Base-by-base conservation (phyloP, 805 yeast genomes). In the Yarrowia yakushimensis region DNA sequence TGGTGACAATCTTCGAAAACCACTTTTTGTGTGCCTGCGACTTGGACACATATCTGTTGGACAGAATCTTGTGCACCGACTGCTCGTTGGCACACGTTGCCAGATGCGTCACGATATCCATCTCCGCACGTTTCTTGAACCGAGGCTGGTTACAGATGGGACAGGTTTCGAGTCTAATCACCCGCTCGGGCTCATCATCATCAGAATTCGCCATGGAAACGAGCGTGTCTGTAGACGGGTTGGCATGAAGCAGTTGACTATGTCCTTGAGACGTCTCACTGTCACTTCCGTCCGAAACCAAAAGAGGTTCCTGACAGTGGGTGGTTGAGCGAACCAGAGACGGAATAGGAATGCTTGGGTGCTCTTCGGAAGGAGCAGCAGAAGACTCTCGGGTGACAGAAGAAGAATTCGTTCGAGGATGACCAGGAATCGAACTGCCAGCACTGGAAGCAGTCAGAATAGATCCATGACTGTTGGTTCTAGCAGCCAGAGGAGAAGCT, bases 1-100 rank as follows among this genome's bases (percentile, higher is more conserved):
- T 92, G 55, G 91, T 87, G 63, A 92, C 76, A 2, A 88, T 82
- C 69, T 88, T 90, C 3, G 92, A 81, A 69, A 88, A 90, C 98
- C 98, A 92, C 65, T 91, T 83, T 67, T 89, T 85, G 4, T 92
- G 82, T 0, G 98, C 98, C 67, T 86, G 83, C 52, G 83, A 85
- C 0, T 93, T 82, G 0, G 97, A 84, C 2, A 90, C 93, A 70
- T 83, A 93, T 0, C 86, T 78, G 1, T 88, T 82, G 55, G 84
- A 83, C 45, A 88, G 74, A 6, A 86, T 72, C 67, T 85, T 82
- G 65, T 84, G 84, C 25, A 85, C 87, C 54, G 86, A 81, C 64
- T 87, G 89, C 64, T 85, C 85, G 28, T 87, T 83, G 0, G 90
- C 85, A 74, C 99, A 94, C 1, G 90, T 83, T 0, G 97, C 93